Evolutionary conservation across 2,329 filamentous ascomycete genomes (phyloP).

Genomic region (Monilinia fructigena): DNA sequence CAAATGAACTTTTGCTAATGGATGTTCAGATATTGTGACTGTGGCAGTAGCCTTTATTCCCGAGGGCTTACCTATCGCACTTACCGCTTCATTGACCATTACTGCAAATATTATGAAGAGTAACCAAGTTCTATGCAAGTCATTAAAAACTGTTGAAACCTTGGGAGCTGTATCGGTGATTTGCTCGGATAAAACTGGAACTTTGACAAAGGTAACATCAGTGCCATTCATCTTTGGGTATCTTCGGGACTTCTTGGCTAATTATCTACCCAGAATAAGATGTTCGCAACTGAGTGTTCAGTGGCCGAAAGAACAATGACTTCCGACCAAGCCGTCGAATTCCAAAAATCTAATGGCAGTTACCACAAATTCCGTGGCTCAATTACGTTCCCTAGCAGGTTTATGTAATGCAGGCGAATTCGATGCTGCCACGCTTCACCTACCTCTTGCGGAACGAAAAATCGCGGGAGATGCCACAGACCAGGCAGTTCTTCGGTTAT

Average conservation of each 20-base stretch:
- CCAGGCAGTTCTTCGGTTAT: constrained; percentile 68
- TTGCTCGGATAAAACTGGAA: constrained; percentile 76
- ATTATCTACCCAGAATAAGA: constrained; percentile 54
- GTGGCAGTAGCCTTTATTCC: constrained; percentile 68
- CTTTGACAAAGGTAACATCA: constrained; percentile 49
- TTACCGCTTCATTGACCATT: constrained; percentile 69
- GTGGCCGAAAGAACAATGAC: constrained; percentile 51
- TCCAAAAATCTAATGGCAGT: constrained; percentile 31
- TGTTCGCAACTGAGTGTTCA: constrained; percentile 68
- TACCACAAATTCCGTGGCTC: constrained; percentile 48
- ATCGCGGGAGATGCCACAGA: constrained; percentile 75
- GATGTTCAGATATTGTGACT: constrained; percentile 16
- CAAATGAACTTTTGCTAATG: neutral
- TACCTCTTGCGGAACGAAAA: constrained; percentile 58
- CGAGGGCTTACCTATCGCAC: constrained; percentile 67
- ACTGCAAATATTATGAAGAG: constrained; percentile 72
- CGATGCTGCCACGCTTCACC: constrained; percentile 59
- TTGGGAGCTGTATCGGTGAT: constrained; percentile 70
- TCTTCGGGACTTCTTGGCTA: constrained; percentile 9
- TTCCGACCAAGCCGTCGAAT: constrained; percentile 48
- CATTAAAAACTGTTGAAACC: constrained; percentile 73
- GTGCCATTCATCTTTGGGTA: neutral
- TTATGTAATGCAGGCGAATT: constrained; percentile 76
- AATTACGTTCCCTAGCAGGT: constrained; percentile 59
- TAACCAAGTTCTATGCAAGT: constrained; percentile 76